Conservation (phyloP, 2,329 filamentous ascomycete species). For the Alternaria solani region DNA sequence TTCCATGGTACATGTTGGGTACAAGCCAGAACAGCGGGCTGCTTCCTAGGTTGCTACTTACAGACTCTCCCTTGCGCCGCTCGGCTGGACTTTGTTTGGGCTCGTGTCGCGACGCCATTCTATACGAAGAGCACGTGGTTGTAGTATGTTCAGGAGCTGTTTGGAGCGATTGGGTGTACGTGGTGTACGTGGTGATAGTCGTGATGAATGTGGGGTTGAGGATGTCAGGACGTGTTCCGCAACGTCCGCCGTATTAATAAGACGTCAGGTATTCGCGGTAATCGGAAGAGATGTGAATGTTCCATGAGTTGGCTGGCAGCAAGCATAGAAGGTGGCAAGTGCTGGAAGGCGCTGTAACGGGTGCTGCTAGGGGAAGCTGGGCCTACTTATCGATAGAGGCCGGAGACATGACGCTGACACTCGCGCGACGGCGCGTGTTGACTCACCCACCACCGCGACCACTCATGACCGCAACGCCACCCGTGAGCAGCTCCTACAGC, state of each 20-base stretch:
- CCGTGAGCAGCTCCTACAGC: neutral
- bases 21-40: neutral
- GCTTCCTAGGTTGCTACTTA: slow-evolving; percentile 54
- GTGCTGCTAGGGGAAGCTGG: slow-evolving; percentile 21
- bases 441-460: slow-evolving; percentile 17
- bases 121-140: neutral
- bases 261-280: slow-evolving; percentile 33
- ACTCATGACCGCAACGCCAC: neutral
- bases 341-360: slow-evolving; percentile 21
- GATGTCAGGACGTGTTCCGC: slow-evolving; percentile 31
- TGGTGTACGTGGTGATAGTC: slow-evolving; percentile 13
- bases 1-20: neutral
- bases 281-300: slow-evolving; percentile 31
- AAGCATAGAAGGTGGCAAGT: slow-evolving; percentile 40
- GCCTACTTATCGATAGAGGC: slow-evolving; percentile 28
- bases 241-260: slow-evolving; percentile 36
- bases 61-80: slow-evolving; percentile 85
- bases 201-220: slow-evolving; percentile 14
- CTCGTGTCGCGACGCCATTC: slow-evolving; percentile 49
- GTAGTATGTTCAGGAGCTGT: neutral
- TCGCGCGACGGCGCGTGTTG: slow-evolving; percentile 19
- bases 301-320: slow-evolving; percentile 45
- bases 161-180: neutral
- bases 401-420: slow-evolving; percentile 20
- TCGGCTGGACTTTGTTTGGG: slow-evolving; percentile 75